Percentiles rank a stretch among this genome's conserved stretches.
Conservation (phyloP, 257 asterid species). For the Thymus mandschuricus region DNA sequence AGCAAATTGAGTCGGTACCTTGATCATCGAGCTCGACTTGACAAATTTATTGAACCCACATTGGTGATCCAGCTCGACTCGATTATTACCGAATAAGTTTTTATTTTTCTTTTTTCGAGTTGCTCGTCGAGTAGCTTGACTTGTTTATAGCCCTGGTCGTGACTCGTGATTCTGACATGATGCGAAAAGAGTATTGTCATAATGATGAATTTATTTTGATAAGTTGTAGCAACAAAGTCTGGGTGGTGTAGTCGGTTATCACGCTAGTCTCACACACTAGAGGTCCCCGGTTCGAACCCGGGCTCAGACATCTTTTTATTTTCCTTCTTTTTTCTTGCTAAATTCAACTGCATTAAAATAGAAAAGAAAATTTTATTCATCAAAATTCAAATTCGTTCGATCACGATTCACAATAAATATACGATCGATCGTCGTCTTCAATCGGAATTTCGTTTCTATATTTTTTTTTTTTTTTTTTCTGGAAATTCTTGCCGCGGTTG, state of each 20-base stretch:
- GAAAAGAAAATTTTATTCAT: background rate
- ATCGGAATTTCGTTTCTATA: background rate
- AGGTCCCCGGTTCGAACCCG: conserved; percentile 99
- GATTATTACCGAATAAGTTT: no score
- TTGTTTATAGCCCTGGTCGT: no score
- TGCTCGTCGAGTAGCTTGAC: no score
- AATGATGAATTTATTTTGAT: no score
- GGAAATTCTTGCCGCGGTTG: conserved; percentile 41
- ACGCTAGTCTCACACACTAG: conserved; percentile 99
- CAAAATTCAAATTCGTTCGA: background rate
- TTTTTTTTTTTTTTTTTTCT: background rate
- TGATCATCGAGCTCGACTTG: no score
- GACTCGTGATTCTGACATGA: no score
- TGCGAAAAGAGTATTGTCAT: no score
- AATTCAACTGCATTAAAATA: background rate
- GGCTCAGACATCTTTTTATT: conserved; percentile 53
- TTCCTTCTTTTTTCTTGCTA: background rate
- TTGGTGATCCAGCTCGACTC: no score
- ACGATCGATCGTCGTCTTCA: no score
- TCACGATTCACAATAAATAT: background rate
- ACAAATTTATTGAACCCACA: no score
- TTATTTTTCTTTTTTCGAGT: no score
- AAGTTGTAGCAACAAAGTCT: conserved; percentile 11
- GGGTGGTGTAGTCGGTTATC: conserved; percentile 99
- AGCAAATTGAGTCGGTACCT: no score